These are phyloP conservation scores for Penicillium decumbens DNA, from an alignment of 2,329 filamentous ascomycete genomes.

Conservation along the genomic window DNA sequence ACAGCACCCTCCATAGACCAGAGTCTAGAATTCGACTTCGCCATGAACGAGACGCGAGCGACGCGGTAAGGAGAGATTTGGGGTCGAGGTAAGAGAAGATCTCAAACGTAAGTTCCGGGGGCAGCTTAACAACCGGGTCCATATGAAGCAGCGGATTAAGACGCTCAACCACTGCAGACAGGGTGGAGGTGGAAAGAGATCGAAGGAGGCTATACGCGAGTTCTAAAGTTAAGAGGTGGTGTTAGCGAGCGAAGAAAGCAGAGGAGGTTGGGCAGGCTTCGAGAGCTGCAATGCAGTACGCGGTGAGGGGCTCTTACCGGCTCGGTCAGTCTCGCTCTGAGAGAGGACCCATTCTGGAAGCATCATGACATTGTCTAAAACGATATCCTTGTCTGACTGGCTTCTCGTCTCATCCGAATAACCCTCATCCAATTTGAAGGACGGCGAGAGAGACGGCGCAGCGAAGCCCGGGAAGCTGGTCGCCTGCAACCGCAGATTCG, in stretches of 20 bases:
- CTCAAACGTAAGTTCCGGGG: constrained; percentile 84
- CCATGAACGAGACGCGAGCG: constrained; percentile 76
- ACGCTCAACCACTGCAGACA: constrained; percentile 74
- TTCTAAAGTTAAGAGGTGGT: constrained; percentile 49
- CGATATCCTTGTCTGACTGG: constrained; percentile 39
- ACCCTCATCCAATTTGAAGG: constrained; percentile 71
- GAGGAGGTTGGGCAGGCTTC: constrained; percentile 4
- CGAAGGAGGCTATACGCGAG: constrained; percentile 74
- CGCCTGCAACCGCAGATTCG: constrained; percentile 25
- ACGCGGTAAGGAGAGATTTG: constrained; percentile 71
- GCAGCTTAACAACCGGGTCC: constrained; percentile 80
- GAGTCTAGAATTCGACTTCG: constrained; percentile 74
- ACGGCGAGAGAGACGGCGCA: constrained; percentile 29
- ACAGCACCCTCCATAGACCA: constrained; percentile 79
- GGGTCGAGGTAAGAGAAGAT: constrained; percentile 84
- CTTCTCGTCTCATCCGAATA: constrained; percentile 71
- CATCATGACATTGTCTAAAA: constrained; percentile 37
- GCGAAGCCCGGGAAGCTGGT: constrained; percentile 28
- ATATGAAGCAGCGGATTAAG: constrained; percentile 83
- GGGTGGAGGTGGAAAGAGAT: constrained; percentile 71
- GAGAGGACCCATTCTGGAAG: constrained; percentile 54
- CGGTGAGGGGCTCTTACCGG: constrained; percentile 43
- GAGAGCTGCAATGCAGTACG: constrained; percentile 1
- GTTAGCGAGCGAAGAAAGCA: constrained; percentile 16
- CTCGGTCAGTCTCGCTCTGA: constrained; percentile 52